Evolutionary conservation across 1,284 basidiomycete species (phyloP).

Genomic region (Marasmius fiardii): DNA sequence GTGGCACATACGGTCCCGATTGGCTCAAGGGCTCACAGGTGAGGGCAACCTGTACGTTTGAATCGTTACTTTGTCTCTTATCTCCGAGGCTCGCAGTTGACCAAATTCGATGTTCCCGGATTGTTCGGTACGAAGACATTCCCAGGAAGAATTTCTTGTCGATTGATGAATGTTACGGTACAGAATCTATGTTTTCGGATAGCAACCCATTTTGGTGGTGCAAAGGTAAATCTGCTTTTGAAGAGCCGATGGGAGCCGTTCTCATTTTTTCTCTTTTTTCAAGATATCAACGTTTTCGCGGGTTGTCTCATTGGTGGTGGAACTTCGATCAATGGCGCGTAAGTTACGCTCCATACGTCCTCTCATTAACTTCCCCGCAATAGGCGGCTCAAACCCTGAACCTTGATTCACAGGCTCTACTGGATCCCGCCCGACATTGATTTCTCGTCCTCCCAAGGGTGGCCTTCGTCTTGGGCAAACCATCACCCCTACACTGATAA

Average conservation of each 20-base stretch:
- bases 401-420: conserved; percentile 43
- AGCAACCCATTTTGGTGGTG: conserved; percentile 61
- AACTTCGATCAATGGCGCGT: conserved; percentile 63
- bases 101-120: conserved; percentile 64
- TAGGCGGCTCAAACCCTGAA: conserved; percentile 4
- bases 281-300: conserved; percentile 58
- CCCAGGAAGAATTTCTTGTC: not conserved
- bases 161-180: not conserved
- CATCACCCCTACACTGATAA: conserved; percentile 47
- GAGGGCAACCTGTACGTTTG: conserved; percentile 12
- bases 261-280: not conserved
- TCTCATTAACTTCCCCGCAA: too few relatives aligned
- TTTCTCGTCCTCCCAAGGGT: conserved; percentile 49
- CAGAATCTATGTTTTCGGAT: conserved; percentile 60
- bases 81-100: conserved; percentile 35
- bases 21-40: conserved; percentile 52
- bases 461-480: conserved; percentile 53
- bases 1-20: conserved; percentile 52
- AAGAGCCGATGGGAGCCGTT: not conserved
- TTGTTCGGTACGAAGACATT: conserved; percentile 37
- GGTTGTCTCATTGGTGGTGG: conserved; percentile 64
- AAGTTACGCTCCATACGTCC: too few relatives aligned
- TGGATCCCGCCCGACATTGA: conserved; percentile 53
- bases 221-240: conserved; percentile 32
- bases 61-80: not conserved